These are phyloP conservation scores for Colletotrichum australisinense DNA, from an alignment of 2,329 filamentous ascomycete genomes.

Conservation along the genomic window DNA sequence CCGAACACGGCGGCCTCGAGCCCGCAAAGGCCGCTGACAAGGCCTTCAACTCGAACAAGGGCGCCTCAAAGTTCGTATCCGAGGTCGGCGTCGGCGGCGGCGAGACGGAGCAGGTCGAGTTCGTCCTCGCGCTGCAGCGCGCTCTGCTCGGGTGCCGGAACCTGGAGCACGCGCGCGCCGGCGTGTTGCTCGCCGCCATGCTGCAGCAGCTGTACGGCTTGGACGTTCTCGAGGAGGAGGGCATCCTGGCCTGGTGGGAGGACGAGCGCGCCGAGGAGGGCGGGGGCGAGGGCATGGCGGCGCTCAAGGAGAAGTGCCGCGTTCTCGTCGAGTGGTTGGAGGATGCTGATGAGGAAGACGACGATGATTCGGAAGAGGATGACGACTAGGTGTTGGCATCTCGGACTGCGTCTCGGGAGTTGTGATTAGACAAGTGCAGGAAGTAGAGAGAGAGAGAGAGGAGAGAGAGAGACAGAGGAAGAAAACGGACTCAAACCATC, in stretches of 20 bases:
- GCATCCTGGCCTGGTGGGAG: constrained; percentile 89
- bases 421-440: neutral
- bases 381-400: constrained; percentile 38
- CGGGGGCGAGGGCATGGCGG: constrained; percentile 76
- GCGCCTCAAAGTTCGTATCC: constrained; percentile 65
- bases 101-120: constrained; percentile 84
- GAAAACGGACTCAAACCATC: neutral
- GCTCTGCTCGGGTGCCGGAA: constrained; percentile 77
- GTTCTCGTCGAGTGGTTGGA: constrained; percentile 87
- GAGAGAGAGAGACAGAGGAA: neutral
- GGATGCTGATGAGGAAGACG: constrained; percentile 79
- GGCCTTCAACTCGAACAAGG: constrained; percentile 65
- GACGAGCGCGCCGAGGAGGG: constrained; percentile 75
- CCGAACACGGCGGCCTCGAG: constrained; percentile 63
- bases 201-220: constrained; percentile 87
- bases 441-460: no score
- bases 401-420: neutral
- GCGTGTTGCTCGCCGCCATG: constrained; percentile 78
- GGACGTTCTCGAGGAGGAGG: constrained; percentile 90
- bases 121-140: constrained; percentile 83
- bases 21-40: constrained; percentile 73
- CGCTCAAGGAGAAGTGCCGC: constrained; percentile 78
- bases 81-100: constrained; percentile 74
- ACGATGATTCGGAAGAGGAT: constrained; percentile 62
- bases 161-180: constrained; percentile 59